Conservation (phyloP, 2,329 filamentous ascomycete species). For the Trichophyton benhamiae region DNA sequence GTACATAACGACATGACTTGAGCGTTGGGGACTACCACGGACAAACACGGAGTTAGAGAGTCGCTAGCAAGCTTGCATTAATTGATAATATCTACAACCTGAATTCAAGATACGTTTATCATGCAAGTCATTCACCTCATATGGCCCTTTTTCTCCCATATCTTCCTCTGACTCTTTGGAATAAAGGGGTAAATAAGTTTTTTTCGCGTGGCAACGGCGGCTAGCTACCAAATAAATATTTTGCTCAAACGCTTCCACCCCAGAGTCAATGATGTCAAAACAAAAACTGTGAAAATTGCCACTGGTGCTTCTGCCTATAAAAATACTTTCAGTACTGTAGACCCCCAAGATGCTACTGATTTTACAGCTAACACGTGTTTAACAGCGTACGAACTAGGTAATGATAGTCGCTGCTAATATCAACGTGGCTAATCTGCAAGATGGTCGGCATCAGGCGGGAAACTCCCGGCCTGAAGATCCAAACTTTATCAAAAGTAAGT, state of each 20-base stretch:
- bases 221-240: background rate
- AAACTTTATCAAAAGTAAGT: background rate
- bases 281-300: background rate
- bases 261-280: background rate
- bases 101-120: background rate
- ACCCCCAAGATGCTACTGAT: background rate
- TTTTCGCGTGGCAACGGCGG: background rate
- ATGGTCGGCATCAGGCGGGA: background rate
- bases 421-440: background rate
- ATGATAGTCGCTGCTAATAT: background rate
- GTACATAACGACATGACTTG: background rate
- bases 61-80: background rate
- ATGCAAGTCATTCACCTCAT: background rate
- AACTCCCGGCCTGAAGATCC: background rate
- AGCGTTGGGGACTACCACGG: background rate
- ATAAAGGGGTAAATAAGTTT: background rate
- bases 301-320: background rate
- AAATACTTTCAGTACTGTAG: background rate
- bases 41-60: background rate
- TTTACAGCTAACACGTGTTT: too few species aligned
- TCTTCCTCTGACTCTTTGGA: background rate
- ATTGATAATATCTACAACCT: background rate
- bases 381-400: too few species aligned
- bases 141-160: background rate
- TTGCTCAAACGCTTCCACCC: background rate